phyloP scores from a whole-genome alignment of 345 rosid species.

The Chamaenerion angustifolium region DNA sequence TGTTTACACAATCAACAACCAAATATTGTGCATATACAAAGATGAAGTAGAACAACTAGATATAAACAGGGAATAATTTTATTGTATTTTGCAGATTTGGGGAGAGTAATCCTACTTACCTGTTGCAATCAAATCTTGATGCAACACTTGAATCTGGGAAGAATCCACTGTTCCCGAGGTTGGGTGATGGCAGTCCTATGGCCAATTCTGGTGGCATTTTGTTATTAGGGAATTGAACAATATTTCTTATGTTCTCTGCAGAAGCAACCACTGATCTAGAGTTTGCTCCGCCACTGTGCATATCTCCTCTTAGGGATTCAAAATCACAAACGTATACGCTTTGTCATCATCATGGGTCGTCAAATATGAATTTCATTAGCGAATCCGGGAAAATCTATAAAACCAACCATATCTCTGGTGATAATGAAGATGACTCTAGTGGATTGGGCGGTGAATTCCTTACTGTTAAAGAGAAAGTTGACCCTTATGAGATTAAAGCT shows the following conservation, averaged over 20 bases:
- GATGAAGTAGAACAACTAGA: too few relatives aligned
- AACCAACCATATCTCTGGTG: slow-evolving; percentile 23
- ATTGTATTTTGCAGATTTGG: too few relatives aligned
- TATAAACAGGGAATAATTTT: too few relatives aligned
- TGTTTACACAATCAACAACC: too few relatives aligned
- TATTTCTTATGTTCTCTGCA: slow-evolving; percentile 23
- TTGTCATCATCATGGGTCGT: neutral
- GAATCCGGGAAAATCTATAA: slow-evolving; percentile 24
- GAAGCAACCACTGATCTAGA: slow-evolving; percentile 23
- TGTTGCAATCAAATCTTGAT: too few relatives aligned
- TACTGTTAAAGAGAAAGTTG: slow-evolving; percentile 22
- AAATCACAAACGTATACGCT: slow-evolving; percentile 3
- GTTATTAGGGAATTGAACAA: slow-evolving; percentile 7
- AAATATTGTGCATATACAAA: too few relatives aligned
- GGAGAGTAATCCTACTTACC: too few relatives aligned
- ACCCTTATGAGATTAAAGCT: neutral
- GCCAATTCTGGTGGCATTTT: slow-evolving; percentile 6
- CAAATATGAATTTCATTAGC: neutral
- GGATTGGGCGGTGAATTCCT: slow-evolving; percentile 28
- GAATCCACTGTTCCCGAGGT: slow-evolving; percentile 13
- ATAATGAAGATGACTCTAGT: slow-evolving; percentile 33
- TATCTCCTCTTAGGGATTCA: slow-evolving; percentile 37
- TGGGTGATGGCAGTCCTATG: slow-evolving; percentile 20
- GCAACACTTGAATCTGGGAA: too few relatives aligned
- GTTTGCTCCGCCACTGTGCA: slow-evolving; percentile 31